Base-by-base conservation (phyloP, 176 grass and related monocot species). In the Lolium multiflorum region DNA sequence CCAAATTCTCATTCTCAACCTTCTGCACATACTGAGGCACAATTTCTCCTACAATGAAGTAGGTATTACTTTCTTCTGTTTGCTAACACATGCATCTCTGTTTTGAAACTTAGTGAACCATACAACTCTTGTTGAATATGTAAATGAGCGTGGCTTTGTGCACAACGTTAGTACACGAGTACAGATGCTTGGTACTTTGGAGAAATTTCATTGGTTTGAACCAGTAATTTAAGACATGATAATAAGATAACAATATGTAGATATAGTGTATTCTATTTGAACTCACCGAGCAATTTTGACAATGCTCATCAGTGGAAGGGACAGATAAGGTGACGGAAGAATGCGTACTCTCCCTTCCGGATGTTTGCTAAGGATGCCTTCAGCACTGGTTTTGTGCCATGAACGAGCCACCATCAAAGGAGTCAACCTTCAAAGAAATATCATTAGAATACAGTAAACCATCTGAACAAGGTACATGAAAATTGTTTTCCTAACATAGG, bases 291-390 rank as follows among this genome's bases (percentile, higher is more conserved):
- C 90, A 85, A 99, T 99, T 97, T 87, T 97, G 37, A 94, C 71
- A 80, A 99, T 93, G 89, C 97, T 99, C 97, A 96, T 97, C 70
- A 99, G 77, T 26, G 97, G 94, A 26, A 99, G 92, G 48, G 90
- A 94, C 7, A 99, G 87, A 72, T 94, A 94, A 21, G 92, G 78
- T 22, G 97, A 99, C 8, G 97, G 94, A 88, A 93, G 87, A 88
- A 91, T 89, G 38, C 80, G 80, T 26, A 76, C 52, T 68, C 52
- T 89, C 38, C 56, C 79, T 87, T 94, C 90, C 76, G 89, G 87
- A 65, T 89, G 86, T 80, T 96, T 97, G 78, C 90, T 94, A 83
- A 99, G 85, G 74, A 99, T 83, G 55, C 72, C 80, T 82, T 93
- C 92, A 67, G 91, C 82, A 82, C 81, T 89, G 37, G 56, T 94